Evolutionary conservation across 1,284 basidiomycete species (phyloP), one percentile per base, ranked within the genome.

Genomic region (Volvariella surrecta): DNA sequence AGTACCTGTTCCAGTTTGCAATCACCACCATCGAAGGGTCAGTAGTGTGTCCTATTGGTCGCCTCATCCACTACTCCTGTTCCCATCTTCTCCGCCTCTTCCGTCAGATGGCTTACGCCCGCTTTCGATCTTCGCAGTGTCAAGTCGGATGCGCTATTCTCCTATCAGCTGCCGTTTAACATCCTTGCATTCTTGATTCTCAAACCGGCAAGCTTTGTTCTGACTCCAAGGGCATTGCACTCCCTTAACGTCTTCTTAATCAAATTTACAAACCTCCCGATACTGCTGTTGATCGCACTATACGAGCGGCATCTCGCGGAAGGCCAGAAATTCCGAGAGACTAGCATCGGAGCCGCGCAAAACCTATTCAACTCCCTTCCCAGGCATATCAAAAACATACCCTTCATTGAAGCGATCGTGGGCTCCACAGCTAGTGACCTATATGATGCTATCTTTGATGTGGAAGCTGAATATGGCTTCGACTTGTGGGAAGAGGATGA

Each of bases 1-100:
- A 91, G 81, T 88, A 90, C 62, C 67, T 95, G 32, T 96, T 90
- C 63, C 89, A 95, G 61, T 83, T 78, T 54, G 79, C 89, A 1
- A 88, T 96, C 46, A 70, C 75, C 21, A 94, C 90, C 0, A 86
- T 96, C 43, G 89, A 94, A 68, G 89, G 91, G 85, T 85, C 52
- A 50, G 71, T 35, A 19, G 7, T 16, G 6, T 15, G 6, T 35
- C 18, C 18, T 35, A 16, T n/a, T n/a, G n/a, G n/a, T n/a, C n/a
- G n/a, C n/a, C n/a, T n/a, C n/a, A n/a, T n/a, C n/a, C n/a, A n/a
- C n/a, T n/a, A n/a, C n/a, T n/a, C 7, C n/a, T 35, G 4, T 16
- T 4, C 13, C n/a, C 7, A 6, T 7, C 34, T 19, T 6, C 15
- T n/a, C 15, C 13, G n/a, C 34, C 13, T 35, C 34, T 6, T 6